phyloP scores from a whole-genome alignment of 495 filamentous ascomycete genomes.

The Wilcoxina mikolae region DNA sequence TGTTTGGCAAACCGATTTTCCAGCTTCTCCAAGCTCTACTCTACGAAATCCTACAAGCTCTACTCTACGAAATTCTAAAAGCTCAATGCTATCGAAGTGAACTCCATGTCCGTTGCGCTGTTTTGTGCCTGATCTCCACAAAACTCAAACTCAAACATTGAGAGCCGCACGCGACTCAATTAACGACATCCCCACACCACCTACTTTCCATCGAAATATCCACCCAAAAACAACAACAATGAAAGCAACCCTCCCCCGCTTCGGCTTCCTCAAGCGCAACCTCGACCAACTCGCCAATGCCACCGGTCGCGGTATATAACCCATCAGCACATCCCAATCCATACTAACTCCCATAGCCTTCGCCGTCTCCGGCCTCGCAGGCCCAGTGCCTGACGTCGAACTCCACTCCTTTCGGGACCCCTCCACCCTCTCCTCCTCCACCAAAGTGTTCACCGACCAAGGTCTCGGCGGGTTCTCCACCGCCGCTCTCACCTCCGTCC shows the following conservation, averaged over 20 bases:
- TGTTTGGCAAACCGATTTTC: too few relatives aligned
- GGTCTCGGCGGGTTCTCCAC: slow-evolving; percentile 77
- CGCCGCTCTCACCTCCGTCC: slow-evolving; percentile 53
- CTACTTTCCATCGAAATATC: too few relatives aligned
- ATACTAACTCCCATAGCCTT: slow-evolving; percentile 29
- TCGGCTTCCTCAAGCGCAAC: slow-evolving; percentile 47
- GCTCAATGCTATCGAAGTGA: too few relatives aligned
- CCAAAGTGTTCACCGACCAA: slow-evolving; percentile 69
- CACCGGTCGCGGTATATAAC: slow-evolving; percentile 39
- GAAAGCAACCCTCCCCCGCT: slow-evolving; percentile 20
- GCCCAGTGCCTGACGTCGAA: slow-evolving; percentile 40
- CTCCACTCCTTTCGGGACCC: slow-evolving; percentile 53
- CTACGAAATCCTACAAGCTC: too few relatives aligned
- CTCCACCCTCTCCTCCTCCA: slow-evolving; percentile 35
- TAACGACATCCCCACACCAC: too few relatives aligned
- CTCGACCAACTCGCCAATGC: slow-evolving; percentile 50
- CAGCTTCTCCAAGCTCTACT: too few relatives aligned
- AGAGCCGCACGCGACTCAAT: too few relatives aligned
- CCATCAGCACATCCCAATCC: slow-evolving; percentile 10
- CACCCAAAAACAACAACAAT: slow-evolving; percentile 14
- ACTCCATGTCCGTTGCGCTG: too few relatives aligned
- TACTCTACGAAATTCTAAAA: too few relatives aligned
- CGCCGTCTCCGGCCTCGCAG: slow-evolving; percentile 40
- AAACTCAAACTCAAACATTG: too few relatives aligned
- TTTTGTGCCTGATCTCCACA: too few relatives aligned